These are phyloP conservation scores for Lachnellula suecica DNA, from an alignment of 2,329 filamentous ascomycete species.

Conservation along the genomic window DNA sequence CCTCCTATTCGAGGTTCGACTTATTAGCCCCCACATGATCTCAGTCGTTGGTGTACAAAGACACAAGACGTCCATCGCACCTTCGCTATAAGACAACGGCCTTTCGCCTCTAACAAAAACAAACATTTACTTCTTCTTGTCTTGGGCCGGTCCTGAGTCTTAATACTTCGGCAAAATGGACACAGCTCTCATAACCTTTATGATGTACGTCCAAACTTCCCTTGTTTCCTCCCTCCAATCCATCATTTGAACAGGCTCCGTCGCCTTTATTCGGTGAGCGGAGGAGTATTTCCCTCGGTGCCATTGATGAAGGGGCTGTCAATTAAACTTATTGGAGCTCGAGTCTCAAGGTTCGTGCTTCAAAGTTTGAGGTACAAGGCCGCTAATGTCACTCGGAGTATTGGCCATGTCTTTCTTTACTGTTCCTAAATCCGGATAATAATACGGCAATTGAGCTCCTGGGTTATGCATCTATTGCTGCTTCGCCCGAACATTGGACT, in stretches of 20 bases:
- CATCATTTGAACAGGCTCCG: not conserved
- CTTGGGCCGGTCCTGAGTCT: slow-evolving; percentile 16
- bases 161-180: slow-evolving; percentile 22
- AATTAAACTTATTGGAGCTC: not conserved
- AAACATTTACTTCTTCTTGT: not conserved
- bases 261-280: not conserved
- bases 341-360: not conserved
- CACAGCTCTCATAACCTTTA: slow-evolving; percentile 68
- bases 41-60: not conserved
- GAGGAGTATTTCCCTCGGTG: not conserved
- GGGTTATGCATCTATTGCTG: not conserved
- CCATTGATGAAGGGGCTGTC: not conserved
- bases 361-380: not conserved
- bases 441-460: too few relatives aligned
- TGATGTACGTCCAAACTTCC: slow-evolving; percentile 54
- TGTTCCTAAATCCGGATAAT: too few relatives aligned
- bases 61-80: slow-evolving; percentile 17
- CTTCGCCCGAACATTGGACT: not conserved
- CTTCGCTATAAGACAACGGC: not conserved
- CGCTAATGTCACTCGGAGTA: not conserved
- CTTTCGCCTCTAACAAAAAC: not conserved
- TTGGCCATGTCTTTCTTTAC: not conserved
- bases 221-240: slow-evolving; percentile 1
- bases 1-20: not conserved
- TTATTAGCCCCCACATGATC: not conserved